phyloP scores from a whole-genome alignment of 371 early-diverging fungal genomes.

The Mortierella sp. region DNA sequence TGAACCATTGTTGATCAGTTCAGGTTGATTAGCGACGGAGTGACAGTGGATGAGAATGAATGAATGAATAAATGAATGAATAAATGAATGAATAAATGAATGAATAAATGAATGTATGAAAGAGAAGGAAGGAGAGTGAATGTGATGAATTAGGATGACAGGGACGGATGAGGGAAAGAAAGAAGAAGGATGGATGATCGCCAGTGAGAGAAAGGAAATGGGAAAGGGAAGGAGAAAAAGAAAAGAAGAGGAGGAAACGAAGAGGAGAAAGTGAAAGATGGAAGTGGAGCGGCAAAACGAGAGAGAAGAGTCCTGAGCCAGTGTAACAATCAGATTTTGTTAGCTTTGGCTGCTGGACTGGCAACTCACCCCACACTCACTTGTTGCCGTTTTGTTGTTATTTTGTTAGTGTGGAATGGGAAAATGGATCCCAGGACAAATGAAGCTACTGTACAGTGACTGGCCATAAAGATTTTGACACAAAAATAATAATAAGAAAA shows the following conservation, averaged over 20 bases:
- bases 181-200: not conserved
- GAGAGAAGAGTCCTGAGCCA: not conserved
- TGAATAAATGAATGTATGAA: not conserved
- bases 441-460: not conserved
- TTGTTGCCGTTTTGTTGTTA: conserved; percentile 1
- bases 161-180: not conserved
- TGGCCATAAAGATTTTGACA: too few relatives aligned
- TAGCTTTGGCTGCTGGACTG: not conserved
- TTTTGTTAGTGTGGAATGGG: not conserved
- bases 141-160: not conserved
- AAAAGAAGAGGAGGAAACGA: conserved; percentile 3
- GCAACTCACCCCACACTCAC: not conserved
- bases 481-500: too few relatives aligned
- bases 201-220: not conserved
- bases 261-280: not conserved
- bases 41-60: not conserved
- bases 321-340: not conserved
- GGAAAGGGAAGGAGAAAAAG: not conserved
- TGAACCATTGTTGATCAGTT: conserved; percentile 22
- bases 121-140: conserved; percentile 1
- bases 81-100: not conserved
- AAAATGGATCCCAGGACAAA: too few relatives aligned
- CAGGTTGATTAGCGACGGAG: not conserved
- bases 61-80: not conserved
- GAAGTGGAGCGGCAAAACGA: not conserved